Conservation (phyloP, 2,329 filamentous ascomycete species). For the Emmonsiellopsis sp. region DNA sequence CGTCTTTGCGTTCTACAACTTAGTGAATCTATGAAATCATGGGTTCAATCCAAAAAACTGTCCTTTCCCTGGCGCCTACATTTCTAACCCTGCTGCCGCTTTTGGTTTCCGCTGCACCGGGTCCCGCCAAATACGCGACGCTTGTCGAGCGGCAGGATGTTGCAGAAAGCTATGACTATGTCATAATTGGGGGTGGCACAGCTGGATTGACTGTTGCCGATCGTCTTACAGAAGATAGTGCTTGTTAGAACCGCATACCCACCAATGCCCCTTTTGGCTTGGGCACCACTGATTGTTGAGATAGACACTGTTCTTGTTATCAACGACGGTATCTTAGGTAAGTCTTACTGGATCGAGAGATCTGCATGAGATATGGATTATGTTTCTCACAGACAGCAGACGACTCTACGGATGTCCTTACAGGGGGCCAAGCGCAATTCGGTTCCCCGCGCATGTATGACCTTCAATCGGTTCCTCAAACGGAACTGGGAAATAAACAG, state of each 20-base stretch:
- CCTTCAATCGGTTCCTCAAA: slow-evolving; percentile 14
- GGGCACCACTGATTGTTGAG: not conserved
- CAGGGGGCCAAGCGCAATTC: not conserved
- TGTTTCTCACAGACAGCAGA: not conserved
- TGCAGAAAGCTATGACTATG: slow-evolving; percentile 14
- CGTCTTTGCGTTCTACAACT: too few relatives aligned
- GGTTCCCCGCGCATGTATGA: not conserved
- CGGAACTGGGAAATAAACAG: slow-evolving; percentile 17
- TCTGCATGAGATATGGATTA: not conserved
- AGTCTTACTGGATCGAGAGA: not conserved
- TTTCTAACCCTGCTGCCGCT: not conserved
- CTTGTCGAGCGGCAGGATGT: not conserved
- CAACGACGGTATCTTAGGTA: not conserved
- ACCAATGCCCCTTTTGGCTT: not conserved
- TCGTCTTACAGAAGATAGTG: slow-evolving; percentile 7
- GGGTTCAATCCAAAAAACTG: not conserved
- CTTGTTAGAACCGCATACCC: not conserved
- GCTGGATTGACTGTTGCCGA: slow-evolving; percentile 12
- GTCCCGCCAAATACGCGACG: not conserved
- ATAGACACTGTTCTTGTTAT: not conserved
- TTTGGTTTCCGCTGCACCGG: not conserved
- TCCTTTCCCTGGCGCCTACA: not conserved
- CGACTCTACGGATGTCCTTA: not conserved
- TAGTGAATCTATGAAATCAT: not conserved
- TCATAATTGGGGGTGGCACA: slow-evolving; percentile 14